phyloP scores from a whole-genome alignment of 2,329 filamentous ascomycete genomes.

The Exophiala alcalophila region DNA sequence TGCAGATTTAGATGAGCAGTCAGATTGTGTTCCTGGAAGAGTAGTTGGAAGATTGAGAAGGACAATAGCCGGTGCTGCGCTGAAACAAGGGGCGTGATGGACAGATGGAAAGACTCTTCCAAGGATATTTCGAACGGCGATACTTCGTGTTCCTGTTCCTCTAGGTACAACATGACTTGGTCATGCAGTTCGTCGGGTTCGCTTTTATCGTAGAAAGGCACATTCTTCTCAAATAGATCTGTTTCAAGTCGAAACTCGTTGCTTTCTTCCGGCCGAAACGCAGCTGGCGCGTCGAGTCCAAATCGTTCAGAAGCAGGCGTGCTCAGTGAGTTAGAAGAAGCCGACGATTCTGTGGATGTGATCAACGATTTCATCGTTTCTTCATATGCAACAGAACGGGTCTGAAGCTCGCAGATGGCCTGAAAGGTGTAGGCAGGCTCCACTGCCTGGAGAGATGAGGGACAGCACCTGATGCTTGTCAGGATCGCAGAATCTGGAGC shows the following conservation, averaged over 20 bases:
- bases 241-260: constrained; percentile 14
- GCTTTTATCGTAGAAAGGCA: background rate
- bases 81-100: constrained; percentile 69
- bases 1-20: constrained; percentile 71
- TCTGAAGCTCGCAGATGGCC: constrained; percentile 13
- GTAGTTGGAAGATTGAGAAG: constrained; percentile 68
- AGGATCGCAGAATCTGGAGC: constrained; percentile 13
- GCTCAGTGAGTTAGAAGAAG: constrained; percentile 2
- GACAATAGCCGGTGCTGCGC: constrained; percentile 76
- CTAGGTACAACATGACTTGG: constrained; percentile 11
- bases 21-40: constrained; percentile 73
- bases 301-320: constrained; percentile 8
- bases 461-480: background rate
- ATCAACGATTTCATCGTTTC: constrained; percentile 11
- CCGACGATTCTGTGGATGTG: constrained; percentile 2
- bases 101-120: constrained; percentile 52
- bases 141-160: constrained; percentile 2
- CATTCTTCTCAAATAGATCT: constrained; percentile 5
- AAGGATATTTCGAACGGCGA: constrained; percentile 18
- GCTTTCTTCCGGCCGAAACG: background rate
- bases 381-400: constrained; percentile 16
- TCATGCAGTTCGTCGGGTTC: constrained; percentile 13
- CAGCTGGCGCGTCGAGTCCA: constrained; percentile 1
- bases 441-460: constrained; percentile 7
- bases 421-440: constrained; percentile 11